Percentiles rank a stretch among this genome's conserved stretches.
Evolutionary conservation across 768 basidiomycete genomes (phyloP).

Genomic region (Kwoniella sp.): DNA sequence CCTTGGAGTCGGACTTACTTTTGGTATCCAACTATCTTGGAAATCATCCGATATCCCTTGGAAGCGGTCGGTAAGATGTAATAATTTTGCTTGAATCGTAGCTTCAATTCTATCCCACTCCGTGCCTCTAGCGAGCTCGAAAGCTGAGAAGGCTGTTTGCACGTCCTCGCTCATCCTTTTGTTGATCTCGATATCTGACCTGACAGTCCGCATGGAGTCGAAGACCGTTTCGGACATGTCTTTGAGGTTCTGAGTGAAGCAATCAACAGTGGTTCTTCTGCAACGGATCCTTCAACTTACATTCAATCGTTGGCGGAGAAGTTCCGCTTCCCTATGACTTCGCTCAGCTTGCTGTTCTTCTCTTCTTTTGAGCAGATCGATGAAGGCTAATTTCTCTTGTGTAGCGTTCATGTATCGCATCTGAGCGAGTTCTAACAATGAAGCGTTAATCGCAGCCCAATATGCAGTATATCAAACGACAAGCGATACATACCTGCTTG

Average conservation of each 20-base stretch:
- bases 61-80: neutral
- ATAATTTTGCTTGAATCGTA: neutral
- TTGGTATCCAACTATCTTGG: neutral
- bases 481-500: constrained; percentile 29
- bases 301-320: constrained; percentile 3
- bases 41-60: constrained; percentile 2
- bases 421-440: constrained; percentile 45
- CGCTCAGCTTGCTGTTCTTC: constrained; percentile 16
- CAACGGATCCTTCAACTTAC: constrained; percentile 10
- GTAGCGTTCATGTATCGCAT: constrained; percentile 41
- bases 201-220: neutral
- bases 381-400: constrained; percentile 37
- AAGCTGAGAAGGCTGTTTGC: neutral
- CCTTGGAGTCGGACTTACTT: neutral
- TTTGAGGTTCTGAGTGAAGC: neutral
- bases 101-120: constrained; percentile 10
- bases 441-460: no score
- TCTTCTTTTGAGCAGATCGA: constrained; percentile 31
- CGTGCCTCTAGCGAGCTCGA: neutral
- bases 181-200: constrained; percentile 2
- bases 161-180: neutral
- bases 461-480: no score
- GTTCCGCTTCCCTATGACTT: neutral
- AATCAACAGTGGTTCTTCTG: neutral
- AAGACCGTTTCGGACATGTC: neutral